phyloP scores from a whole-genome alignment of 2,329 filamentous ascomycete genomes.

The Bipolaris zeicola region DNA sequence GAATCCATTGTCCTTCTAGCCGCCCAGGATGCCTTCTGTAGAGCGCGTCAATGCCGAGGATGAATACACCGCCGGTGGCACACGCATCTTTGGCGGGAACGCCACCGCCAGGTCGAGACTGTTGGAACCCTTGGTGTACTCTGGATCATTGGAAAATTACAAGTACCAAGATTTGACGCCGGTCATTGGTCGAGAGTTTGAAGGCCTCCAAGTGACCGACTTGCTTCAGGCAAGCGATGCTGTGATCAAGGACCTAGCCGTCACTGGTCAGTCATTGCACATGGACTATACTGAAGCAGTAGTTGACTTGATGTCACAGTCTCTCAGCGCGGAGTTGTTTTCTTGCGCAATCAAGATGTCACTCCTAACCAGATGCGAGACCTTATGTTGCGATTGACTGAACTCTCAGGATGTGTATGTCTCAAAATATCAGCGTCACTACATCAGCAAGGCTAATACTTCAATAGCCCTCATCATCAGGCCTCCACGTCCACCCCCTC shows the following conservation, averaged over 20 bases:
- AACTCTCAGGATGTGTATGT: conserved; percentile 62
- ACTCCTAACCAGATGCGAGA: conserved; percentile 67
- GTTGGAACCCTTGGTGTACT: conserved; percentile 29
- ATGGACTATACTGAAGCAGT: background rate
- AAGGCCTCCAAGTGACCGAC: conserved; percentile 40
- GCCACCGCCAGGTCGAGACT: conserved; percentile 29
- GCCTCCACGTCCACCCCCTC: conserved; percentile 43
- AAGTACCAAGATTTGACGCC: conserved; percentile 54
- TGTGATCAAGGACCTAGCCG: conserved; percentile 51
- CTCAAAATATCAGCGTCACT: background rate
- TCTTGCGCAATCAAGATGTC: conserved; percentile 66
- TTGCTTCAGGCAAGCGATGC: conserved; percentile 45
- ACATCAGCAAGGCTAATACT: conserved; percentile 5
- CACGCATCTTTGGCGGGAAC: conserved; percentile 28
- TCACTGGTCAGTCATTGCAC: conserved; percentile 59
- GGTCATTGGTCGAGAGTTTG: conserved; percentile 58
- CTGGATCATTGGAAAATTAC: conserved; percentile 32
- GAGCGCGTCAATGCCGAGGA: conserved; percentile 18
- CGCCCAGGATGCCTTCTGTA: conserved; percentile 29
- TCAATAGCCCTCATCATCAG: conserved; percentile 31
- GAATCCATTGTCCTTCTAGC: background rate
- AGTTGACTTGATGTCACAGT: conserved; percentile 51
- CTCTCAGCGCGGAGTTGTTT: conserved; percentile 71
- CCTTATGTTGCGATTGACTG: conserved; percentile 64
- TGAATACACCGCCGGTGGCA: background rate